phyloP scores from a whole-genome alignment of 139 green algal genomes.

The Cymbomonas tetramitiformis region DNA sequence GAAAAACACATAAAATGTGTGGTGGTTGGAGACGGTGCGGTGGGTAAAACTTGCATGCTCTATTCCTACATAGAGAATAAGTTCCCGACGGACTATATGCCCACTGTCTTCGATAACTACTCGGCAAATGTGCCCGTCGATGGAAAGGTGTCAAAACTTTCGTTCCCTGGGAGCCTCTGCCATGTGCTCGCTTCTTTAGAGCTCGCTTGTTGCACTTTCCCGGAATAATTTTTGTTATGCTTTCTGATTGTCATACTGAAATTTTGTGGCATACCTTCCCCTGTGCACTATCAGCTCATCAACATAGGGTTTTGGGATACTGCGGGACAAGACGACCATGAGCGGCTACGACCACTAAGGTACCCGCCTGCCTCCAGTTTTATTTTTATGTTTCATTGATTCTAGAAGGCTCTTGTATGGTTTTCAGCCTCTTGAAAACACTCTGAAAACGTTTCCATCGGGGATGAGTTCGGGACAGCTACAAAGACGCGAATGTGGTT shows the following conservation, averaged over 20 bases:
- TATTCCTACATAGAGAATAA: slow-evolving; percentile 36
- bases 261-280: too few relatives aligned
- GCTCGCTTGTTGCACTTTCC: neutral
- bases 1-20: slow-evolving; percentile 36
- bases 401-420: too few relatives aligned
- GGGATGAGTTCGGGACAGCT: slow-evolving; percentile 4
- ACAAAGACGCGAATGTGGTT: slow-evolving; percentile 29
- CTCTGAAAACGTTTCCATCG: neutral
- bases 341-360: slow-evolving; percentile 1
- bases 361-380: neutral
- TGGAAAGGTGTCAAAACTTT: slow-evolving; percentile 23
- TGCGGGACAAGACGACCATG: slow-evolving; percentile 15
- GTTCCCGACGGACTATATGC: slow-evolving; percentile 37
- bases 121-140: slow-evolving; percentile 27
- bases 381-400: neutral
- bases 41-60: slow-evolving; percentile 40
- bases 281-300: too few relatives aligned
- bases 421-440: too few relatives aligned
- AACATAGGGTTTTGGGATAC: slow-evolving; percentile 15
- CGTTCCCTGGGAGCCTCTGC: neutral
- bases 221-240: neutral
- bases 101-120: slow-evolving; percentile 41
- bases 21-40: slow-evolving; percentile 33
- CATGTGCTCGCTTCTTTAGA: neutral
- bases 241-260: neutral